Conservation (phyloP, 306 rosid species). For the Castanospermum australe region DNA sequence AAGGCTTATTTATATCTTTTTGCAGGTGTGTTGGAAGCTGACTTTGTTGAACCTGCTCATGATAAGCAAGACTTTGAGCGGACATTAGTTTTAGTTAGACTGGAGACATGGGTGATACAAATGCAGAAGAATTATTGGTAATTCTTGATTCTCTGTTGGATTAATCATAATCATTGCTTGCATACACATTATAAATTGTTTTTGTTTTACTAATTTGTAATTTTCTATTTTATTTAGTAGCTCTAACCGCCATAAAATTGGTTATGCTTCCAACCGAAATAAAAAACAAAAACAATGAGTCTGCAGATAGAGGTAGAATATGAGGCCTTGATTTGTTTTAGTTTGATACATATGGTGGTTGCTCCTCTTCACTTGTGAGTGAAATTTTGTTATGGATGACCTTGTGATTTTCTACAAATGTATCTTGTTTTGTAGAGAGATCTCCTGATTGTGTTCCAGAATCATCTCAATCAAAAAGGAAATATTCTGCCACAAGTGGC, state of each 20-base stretch:
- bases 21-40: slow-evolving; percentile 94
- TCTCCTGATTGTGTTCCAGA: slow-evolving; percentile 55
- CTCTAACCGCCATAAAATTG: slow-evolving; percentile 67
- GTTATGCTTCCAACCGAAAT: slow-evolving; percentile 60
- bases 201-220: slow-evolving; percentile 11
- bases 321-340: slow-evolving; percentile 11
- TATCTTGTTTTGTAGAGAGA: slow-evolving; percentile 43
- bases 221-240: slow-evolving; percentile 47
- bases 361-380: background rate
- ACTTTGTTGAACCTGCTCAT: slow-evolving; percentile 98
- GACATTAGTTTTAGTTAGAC: slow-evolving; percentile 79
- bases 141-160: slow-evolving; percentile 20
- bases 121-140: slow-evolving; percentile 95
- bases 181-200: background rate
- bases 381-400: background rate
- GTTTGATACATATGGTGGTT: background rate
- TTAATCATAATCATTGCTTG: background rate
- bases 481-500: slow-evolving; percentile 37
- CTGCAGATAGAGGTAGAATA: slow-evolving; percentile 56
- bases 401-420: slow-evolving; percentile 6
- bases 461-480: slow-evolving; percentile 42
- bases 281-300: slow-evolving; percentile 26
- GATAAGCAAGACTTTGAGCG: slow-evolving; percentile 99
- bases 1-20: slow-evolving; percentile 23
- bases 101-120: slow-evolving; percentile 67